Evolutionary conservation across 805 yeast species (phyloP), one percentile per base, ranked within the genome.

Genomic region (Saccharomycopsis selenospora): DNA sequence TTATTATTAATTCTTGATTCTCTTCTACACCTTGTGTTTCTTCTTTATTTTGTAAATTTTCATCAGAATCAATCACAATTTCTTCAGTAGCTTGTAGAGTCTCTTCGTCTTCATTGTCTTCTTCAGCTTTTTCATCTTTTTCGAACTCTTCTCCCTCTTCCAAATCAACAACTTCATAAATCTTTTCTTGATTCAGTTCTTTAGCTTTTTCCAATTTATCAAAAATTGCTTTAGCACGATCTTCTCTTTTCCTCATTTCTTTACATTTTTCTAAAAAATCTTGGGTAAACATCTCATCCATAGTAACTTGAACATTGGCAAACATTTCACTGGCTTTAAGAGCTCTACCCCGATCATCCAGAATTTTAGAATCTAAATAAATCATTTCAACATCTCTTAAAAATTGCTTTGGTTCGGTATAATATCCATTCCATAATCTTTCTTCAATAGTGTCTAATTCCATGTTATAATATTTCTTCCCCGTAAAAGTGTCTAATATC

Each of bases 361-460:
- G 66, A 0, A 80, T 77, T 27, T 74, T 71, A 0, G 95, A 76
- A 67, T 93, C 99, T 28, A 72, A 72, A 40, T 85, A 81, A 33
- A 93, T 91, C 78, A 85, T 74, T 59, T 82, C 88, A 40, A 93
- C 76, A 61, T 93, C 99, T 55, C 76, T 78, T 56, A 90, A 67
- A 60, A 85, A 91, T 62, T 93, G 97, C 55, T 79, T 82, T 11
- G 98, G 97, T 58, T 89, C 96, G 30, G 87, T 82, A 60, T 93
- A 93, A 63, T 67, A 93, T 0, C 99, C 99, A 64, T 93, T 93
- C 99, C 99, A 93, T 47, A 93, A 66, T 50, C 99, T 73, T 61
- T 93, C 98, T 60, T 93, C 99, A 28, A 93, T 78, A 14, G 89
- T 82, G 60, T 93, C 99, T 47, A 93, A 68, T 59, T 93, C 99